Conservation (phyloP, 805 yeast genomes). For the Grigorovia transvaalensis region DNA sequence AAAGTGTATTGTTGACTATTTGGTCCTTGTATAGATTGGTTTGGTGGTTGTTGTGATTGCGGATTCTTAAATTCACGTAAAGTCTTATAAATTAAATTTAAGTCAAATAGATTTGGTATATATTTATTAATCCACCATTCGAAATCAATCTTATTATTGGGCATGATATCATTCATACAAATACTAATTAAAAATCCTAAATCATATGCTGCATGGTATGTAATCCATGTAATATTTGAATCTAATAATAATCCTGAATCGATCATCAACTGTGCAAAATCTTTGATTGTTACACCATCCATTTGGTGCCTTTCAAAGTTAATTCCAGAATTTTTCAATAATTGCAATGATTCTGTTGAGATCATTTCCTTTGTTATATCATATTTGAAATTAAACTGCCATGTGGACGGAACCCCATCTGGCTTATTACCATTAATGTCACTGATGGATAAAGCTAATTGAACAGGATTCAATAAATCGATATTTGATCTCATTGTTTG, state of each 20-base stretch:
- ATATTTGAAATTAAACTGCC: constrained; percentile 92
- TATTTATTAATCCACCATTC: constrained; percentile 56
- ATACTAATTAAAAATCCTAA: constrained; percentile 78
- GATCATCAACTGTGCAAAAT: constrained; percentile 74
- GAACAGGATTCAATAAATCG: constrained; percentile 76
- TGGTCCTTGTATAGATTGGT: constrained; percentile 4
- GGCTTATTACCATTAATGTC: constrained; percentile 64
- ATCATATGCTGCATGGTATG: constrained; percentile 92
- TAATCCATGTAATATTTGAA: constrained; percentile 63
- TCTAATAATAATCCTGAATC: constrained; percentile 80
- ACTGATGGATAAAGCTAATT: constrained; percentile 68
- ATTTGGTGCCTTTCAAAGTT: constrained; percentile 66
- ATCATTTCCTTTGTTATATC: constrained; percentile 74
- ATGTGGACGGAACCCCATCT: constrained; percentile 60
- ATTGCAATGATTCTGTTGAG: constrained; percentile 72
- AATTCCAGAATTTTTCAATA: constrained; percentile 70
- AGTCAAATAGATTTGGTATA: constrained; percentile 77
- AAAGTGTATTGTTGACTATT: constrained; percentile 24
- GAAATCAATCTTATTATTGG: constrained; percentile 70
- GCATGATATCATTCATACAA: constrained; percentile 66
- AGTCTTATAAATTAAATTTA: constrained; percentile 44
- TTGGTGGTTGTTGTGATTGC: constrained; percentile 14
- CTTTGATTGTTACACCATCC: constrained; percentile 67
- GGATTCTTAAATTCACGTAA: constrained; percentile 19
- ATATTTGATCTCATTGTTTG: constrained; percentile 90